These are phyloP conservation scores for Chytriomyces sp. DNA, from an alignment of 192 early-diverging fungal species.

Conservation along the genomic window DNA sequence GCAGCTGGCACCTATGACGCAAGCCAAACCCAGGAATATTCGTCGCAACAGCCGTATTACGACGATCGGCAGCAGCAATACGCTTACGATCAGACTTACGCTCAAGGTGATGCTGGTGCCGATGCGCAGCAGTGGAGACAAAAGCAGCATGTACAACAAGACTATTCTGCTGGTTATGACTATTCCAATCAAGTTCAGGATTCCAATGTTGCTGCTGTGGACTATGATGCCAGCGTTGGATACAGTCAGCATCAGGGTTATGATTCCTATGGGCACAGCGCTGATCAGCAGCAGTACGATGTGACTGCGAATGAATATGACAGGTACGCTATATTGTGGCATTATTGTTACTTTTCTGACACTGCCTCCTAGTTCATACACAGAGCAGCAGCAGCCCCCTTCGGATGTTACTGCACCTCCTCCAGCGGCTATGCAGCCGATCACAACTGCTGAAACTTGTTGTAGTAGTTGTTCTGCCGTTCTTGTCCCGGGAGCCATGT, in stretches of 20 bases:
- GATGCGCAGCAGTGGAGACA: neutral
- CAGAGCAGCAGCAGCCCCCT: neutral
- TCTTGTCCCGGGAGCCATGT: constrained; percentile 28
- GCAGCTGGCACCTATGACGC: neutral
- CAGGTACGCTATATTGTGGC: no score
- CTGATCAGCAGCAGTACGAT: no score
- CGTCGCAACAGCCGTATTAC: neutral
- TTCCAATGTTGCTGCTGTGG: no score
- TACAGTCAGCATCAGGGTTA: no score
- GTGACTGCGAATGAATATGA: no score
- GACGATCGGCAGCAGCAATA: constrained; percentile 3
- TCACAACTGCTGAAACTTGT: neutral
- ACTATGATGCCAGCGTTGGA: no score
- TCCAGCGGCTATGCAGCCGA: neutral
- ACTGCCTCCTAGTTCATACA: no score
- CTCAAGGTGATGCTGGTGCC: neutral
- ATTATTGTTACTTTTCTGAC: no score
- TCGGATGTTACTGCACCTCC: neutral
- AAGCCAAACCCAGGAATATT: neutral
- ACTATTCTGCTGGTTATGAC: neutral
- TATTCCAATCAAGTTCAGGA: no score
- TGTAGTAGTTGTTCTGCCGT: neutral
- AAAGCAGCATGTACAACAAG: neutral
- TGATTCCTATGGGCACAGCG: no score
- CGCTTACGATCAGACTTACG: neutral